These are phyloP conservation scores for Martensiomyces pterosporus DNA, from an alignment of 192 early-diverging fungal species.

Conservation along the genomic window DNA sequence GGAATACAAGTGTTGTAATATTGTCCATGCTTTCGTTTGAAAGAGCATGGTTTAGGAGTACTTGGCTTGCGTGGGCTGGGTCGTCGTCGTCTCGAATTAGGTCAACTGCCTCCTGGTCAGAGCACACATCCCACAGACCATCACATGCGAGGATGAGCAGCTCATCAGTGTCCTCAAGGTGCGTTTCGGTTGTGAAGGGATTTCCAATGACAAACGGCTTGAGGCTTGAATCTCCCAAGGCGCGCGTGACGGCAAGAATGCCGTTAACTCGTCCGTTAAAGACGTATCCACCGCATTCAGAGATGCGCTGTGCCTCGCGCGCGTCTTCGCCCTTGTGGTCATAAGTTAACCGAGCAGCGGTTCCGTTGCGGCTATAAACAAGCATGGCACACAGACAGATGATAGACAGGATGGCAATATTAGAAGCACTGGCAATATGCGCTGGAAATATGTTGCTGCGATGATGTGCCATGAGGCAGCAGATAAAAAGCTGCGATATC, in stretches of 20 bases:
- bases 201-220: constrained; percentile 95
- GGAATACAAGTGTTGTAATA: constrained; percentile 83
- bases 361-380: constrained; percentile 77
- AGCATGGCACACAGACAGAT: no score
- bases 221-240: constrained; percentile 92
- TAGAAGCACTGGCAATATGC: no score
- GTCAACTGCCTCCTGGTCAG: constrained; percentile 90
- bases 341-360: constrained; percentile 85
- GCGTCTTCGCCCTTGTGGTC: constrained; percentile 97
- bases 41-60: constrained; percentile 80
- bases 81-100: constrained; percentile 70
- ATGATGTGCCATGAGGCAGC: no score
- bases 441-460: no score
- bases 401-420: no score
- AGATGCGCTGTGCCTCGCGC: constrained; percentile 83
- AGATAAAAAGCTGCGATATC: no score
- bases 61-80: constrained; percentile 73
- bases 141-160: constrained; percentile 96
- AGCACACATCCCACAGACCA: constrained; percentile 97
- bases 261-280: constrained; percentile 98
- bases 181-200: constrained; percentile 93
- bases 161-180: constrained; percentile 65
- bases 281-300: constrained; percentile 92
- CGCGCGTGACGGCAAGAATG: constrained; percentile 92
- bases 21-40: constrained; percentile 94